Evolutionary conservation across 2,329 filamentous ascomycete species (phyloP), one percentile per base, ranked within the genome.

Genomic region (Knufia petricola): DNA sequence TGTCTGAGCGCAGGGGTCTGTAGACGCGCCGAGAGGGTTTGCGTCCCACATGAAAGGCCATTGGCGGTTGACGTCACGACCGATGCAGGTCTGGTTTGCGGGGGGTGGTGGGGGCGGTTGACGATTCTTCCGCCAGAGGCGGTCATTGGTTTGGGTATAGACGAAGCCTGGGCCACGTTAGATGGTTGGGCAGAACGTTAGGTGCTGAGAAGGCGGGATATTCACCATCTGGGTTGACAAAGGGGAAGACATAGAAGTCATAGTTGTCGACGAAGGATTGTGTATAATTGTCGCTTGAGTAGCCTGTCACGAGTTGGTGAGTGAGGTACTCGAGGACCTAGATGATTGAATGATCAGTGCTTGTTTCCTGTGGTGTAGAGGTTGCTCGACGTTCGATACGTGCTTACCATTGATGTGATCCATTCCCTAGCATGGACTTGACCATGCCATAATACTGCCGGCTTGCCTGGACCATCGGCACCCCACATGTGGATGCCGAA

Each of bases 201-300:
- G n/a, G n/a, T n/a, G n/a, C n/a, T n/a, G n/a, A n/a, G n/a, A n/a
- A n/a, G n/a, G n/a, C 0, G 6, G n/a, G 39, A 10, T 2, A 41
- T 65, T 57, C 59, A 74, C 73, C 77, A 48, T 81, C 78, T 0
- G 77, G 77, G 58, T 82, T 82, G 13, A 79, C 76, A 20, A 81
- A 64, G 2, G 79, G 78, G 52, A 82, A 71, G 55, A 84, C 72
- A 61, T 81, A 82, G 55, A 81, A 81, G 63, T 85, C 82, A 59
- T 79, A 82, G 48, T 70, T 76, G 62, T 82, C 71, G 20, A 83
- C 69, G 46, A 76, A 70, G 1, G 63, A 59, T 32, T 72, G 63
- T 3, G 63, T 60, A 1, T 64, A 55, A n/a, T 64, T 55, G 15
- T 50, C 55, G 15, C 62, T 61, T 26, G 58, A 59, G 56, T 76